A percentile compares a stretch with the other conserved stretches of the same genome.
phyloP scores from a whole-genome alignment of 2,329 filamentous ascomycete species.

The Fusarium nelsonii region DNA sequence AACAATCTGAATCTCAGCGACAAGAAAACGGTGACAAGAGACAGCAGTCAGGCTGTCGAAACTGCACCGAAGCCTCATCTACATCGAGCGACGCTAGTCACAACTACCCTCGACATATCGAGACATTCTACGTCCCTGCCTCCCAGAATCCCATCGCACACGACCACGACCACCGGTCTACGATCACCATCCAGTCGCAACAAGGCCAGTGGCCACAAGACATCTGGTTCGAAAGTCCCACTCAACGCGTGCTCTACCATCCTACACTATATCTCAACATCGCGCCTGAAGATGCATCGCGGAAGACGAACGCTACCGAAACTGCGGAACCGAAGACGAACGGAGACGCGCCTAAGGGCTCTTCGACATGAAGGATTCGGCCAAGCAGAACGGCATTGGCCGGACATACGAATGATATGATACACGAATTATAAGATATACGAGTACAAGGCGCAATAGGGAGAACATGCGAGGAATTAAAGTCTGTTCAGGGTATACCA shows the following conservation, averaged over 20 bases:
- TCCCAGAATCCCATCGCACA: neutral
- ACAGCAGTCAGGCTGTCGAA: neutral
- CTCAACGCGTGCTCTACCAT: constrained; percentile 31
- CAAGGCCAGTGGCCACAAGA: constrained; percentile 26
- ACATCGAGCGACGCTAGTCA: neutral
- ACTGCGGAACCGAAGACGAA: neutral
- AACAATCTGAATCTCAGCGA: neutral
- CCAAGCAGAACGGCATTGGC: too few relatives aligned
- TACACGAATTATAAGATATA: neutral
- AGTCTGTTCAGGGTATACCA: neutral
- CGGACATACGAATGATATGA: neutral
- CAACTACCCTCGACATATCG: neutral
- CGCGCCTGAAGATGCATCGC: neutral
- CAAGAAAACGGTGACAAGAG: neutral
- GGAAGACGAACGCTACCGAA: neutral
- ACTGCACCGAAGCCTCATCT: neutral
- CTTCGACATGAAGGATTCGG: neutral
- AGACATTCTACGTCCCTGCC: constrained; percentile 8
- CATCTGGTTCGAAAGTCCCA: constrained; percentile 34
- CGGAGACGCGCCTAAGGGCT: neutral
- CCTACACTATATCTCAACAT: neutral
- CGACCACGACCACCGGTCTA: constrained; percentile 18
- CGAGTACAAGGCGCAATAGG: neutral
- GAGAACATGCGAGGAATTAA: neutral
- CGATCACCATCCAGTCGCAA: constrained; percentile 10